Evolutionary conservation across 2,329 filamentous ascomycete species (phyloP).

Genomic region (Amesomyces nigricolor): DNA sequence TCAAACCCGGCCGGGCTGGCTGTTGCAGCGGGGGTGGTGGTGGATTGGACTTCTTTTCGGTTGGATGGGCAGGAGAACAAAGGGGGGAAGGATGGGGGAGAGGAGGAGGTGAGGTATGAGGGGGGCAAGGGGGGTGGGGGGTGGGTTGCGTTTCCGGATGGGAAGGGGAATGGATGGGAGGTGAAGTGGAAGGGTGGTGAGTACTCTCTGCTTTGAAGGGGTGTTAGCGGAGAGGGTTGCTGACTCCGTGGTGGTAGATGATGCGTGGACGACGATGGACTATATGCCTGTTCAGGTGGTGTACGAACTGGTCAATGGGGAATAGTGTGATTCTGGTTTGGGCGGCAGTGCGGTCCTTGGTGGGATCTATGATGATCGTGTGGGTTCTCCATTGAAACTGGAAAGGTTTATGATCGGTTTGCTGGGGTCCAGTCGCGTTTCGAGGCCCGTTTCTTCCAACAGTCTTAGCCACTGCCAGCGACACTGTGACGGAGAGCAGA

Average conservation of each 20-base stretch:
- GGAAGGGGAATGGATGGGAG: conserved; percentile 22
- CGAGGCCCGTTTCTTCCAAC: too few species aligned
- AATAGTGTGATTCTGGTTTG: background rate
- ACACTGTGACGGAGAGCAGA: background rate
- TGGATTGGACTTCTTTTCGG: conserved; percentile 34
- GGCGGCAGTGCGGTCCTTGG: background rate
- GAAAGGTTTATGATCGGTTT: too few species aligned
- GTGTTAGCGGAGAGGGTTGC: background rate
- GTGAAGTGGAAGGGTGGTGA: conserved; percentile 37
- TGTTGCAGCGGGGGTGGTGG: conserved; percentile 26
- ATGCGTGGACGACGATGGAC: conserved; percentile 30
- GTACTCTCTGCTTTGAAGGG: conserved; percentile 13
- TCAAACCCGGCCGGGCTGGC: conserved; percentile 28
- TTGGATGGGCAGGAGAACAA: conserved; percentile 21
- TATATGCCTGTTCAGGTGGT: conserved; percentile 33
- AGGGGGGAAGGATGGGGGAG: too few species aligned
- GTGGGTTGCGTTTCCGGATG: conserved; percentile 35
- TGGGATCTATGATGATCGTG: too few species aligned
- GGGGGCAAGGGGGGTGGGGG: conserved; percentile 16
- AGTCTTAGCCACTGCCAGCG: background rate
- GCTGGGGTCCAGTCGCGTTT: too few species aligned
- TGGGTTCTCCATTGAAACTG: too few species aligned
- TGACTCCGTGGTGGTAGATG: conserved; percentile 6
- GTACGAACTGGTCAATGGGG: conserved; percentile 25
- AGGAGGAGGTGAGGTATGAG: conserved; percentile 17